Base-by-base conservation (phyloP, 352 stramenopile species). In the Phytopythium kandeliae region DNA sequence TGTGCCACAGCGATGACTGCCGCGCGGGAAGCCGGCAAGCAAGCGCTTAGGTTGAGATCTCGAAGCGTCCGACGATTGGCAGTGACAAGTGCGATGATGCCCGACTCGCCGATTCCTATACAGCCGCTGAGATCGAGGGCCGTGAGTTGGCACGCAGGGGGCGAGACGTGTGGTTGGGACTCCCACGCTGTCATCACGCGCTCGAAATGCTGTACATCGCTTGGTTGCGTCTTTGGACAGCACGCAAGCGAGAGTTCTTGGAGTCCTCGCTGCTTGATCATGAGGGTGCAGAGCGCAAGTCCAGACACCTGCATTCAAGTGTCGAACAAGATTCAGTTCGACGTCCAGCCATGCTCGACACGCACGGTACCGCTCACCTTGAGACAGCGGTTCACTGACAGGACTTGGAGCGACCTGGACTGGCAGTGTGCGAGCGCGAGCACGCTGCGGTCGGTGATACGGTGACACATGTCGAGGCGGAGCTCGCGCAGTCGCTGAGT, bases 381-480 rank as follows among this genome's bases (percentile, higher is more conserved):
- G 16, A 89, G 45, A 19, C 82, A 92, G 13, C 75, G 80, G 45
- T 90, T 71, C 2, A 88, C 49, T 1, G 74, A 48, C 28, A 91
- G 31, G 0, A 51, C 36, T 2, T 58, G 31, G 1, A 91, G 50
- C 9, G 69, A 77, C 48, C 71, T 57, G 21, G 51, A 63, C 1
- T 58, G 22, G 15, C 72, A 71, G 24, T 82, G 50, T 11, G 65
- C 74, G n/a, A 91, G 26, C 1, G 69, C 74, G 8, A 82, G 60
- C 1, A 89, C 62, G 13, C 82, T 76, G 26, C 61, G 60, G 47
- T 95, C 79, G 5, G 86, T 91, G 46, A 96, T 55, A 1, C 76
- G 65, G 44, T 89, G 81, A 44, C 87, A 93, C 69, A 85, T 91
- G 37, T 67, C 78, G 38, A 96, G 51, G 57, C 96, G 78, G 16